Base-by-base conservation (phyloP, 2,329 filamentous ascomycete species). In the Fusarium sp. region DNA sequence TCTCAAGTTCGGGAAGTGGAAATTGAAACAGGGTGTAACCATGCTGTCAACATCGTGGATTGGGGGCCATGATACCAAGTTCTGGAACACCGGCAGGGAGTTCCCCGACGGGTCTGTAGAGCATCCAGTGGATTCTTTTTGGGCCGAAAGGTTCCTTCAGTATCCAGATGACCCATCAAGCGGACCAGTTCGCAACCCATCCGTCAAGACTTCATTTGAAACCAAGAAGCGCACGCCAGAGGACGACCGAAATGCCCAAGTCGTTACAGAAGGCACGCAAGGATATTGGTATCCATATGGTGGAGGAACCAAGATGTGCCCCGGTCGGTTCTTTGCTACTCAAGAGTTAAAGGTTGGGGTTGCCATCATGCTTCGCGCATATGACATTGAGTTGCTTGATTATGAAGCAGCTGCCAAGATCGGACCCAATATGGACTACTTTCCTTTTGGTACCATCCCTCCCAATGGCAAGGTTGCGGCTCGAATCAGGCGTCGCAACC, bases 321-420 rank as follows among this genome's bases (percentile, higher is more conserved):
- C 81, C 0, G 82, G 83, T 1, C 79, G 80, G 0, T 80, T 81
- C 42, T 83, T 82, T 37, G 80, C 83, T 2, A 83, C 84, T 35
- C 76, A 78, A 16, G 79, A 83, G 59, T 76, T 80, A 0, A 78
- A 83, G 37, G 67, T 78, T 2, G 76, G 76, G 0, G 70, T 82
- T 16, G 79, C 80, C 1, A 45, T 82, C 27, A 75, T 83, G 20
- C 67, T 83, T 9, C 68, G 72, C 0, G 77, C 74, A 16, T 83
- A 79, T 57, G 79, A 83, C 16, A 78, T 83, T 16, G 79, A 82
- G 27, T 62, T 80, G 24, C n/a, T 65, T 3, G 64, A 72, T 6
- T 60, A 27, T n/a, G 47, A 50, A 24, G 64, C 60, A 3, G 72
- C 69, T 14, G 42, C 59, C 5, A 67, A 72, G 1, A 7, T 73